Base-by-base conservation (phyloP, 257 asterid genomes). In the Primulina tabacum region DNA sequence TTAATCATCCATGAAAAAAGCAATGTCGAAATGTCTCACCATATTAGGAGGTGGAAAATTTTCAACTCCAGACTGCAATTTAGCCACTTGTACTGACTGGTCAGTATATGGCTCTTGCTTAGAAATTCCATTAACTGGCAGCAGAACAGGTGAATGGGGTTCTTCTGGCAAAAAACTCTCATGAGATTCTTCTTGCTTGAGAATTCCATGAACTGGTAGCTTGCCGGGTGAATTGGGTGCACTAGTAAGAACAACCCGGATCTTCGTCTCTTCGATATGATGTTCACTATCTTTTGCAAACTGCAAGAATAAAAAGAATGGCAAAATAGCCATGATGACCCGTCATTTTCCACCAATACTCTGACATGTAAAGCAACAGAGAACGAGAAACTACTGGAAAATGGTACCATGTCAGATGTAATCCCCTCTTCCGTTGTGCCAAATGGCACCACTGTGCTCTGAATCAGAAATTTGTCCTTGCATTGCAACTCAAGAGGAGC, bases 381-480 rank as follows among this genome's bases (percentile, higher is more conserved):
- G 69, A 78, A 70, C 76, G 57, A 60, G 72, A 64, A 68, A 43
- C 76, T 21, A 56, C 43, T 70, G 26, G 66, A 59, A 69, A 69
- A 50, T 28, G 40, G 62, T 38, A 92, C 97, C 92, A 92, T 81
- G 82, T 78, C 75, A 75, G 96, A 75, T 33, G 85, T 76, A 68
- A 87, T 86, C 67, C 83, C 92, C 50, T 89, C 97, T 65, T 89
- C 96, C 52, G 80, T 76, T 73, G 82, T 83, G 75, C 95, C 96
- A 81, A 77, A 84, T 6, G 93, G 90, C 52, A 86, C 90, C 74
- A 87, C 81, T 7, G 95, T 84, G 81, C 90, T 76, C 85, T 92
- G 97, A 76, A 92, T 76, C 76, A 92, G 75, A 74, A 92, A 92
- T 82, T 92, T 92, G 68, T 92, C 97, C 82, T 89, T 92, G 87